These are phyloP conservation scores for Casaregolazyma suthepensis DNA, from an alignment of 1,139 yeast species.

Conservation along the genomic window DNA sequence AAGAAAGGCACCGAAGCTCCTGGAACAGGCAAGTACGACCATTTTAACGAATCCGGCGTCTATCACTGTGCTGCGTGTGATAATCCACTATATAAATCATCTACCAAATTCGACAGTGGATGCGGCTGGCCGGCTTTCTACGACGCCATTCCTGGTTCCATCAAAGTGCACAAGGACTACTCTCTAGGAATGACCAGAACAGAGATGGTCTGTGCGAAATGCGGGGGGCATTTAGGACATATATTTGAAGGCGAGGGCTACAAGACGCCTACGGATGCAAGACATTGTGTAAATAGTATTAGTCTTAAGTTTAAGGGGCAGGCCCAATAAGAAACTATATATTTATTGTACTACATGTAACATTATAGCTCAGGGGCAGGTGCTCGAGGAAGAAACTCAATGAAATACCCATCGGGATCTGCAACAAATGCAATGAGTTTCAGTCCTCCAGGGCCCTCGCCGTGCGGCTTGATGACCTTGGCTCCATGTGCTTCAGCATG, in stretches of 20 bases:
- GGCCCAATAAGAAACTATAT: not conserved
- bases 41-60: slow-evolving; percentile 49
- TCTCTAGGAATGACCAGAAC: slow-evolving; percentile 72
- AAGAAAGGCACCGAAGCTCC: slow-evolving; percentile 84
- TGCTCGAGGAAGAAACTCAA: slow-evolving; percentile 57
- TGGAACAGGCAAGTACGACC: slow-evolving; percentile 63
- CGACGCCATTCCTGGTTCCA: slow-evolving; percentile 78
- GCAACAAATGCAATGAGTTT: slow-evolving; percentile 66
- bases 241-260: slow-evolving; percentile 94
- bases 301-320: slow-evolving; percentile 62
- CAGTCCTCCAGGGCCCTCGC: slow-evolving; percentile 50
- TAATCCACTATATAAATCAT: slow-evolving; percentile 69
- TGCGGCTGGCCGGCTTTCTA: slow-evolving; percentile 99
- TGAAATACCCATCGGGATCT: slow-evolving; percentile 91
- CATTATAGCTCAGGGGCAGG: not conserved
- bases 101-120: slow-evolving; percentile 77
- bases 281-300: slow-evolving; percentile 92
- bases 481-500: slow-evolving; percentile 47
- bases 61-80: slow-evolving; percentile 85
- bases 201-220: slow-evolving; percentile 82
- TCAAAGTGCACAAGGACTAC: slow-evolving; percentile 53
- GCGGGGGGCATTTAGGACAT: slow-evolving; percentile 95
- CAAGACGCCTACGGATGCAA: slow-evolving; percentile 78
- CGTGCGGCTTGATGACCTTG: slow-evolving; percentile 28
- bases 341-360: not conserved